Percentiles rank a stretch among this genome's conserved stretches.
phyloP scores from a whole-genome alignment of 2,329 filamentous ascomycete genomes.

The Teratosphaeria viscida region DNA sequence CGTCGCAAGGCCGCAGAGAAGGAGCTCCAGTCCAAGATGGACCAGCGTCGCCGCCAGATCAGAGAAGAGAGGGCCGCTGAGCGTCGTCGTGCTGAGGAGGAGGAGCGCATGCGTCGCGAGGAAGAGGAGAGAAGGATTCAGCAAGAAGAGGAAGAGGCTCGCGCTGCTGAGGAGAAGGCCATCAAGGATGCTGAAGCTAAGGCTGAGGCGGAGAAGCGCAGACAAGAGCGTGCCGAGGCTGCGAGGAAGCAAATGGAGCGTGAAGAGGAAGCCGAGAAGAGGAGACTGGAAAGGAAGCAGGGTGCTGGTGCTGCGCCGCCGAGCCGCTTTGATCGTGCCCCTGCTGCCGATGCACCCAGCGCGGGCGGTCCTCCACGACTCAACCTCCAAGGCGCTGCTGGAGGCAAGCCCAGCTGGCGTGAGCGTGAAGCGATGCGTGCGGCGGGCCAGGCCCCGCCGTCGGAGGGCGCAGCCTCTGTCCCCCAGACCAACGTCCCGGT shows the following conservation, averaged over 20 bases:
- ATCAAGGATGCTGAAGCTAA: slow-evolving; percentile 45
- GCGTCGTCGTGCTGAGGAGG: slow-evolving; percentile 74
- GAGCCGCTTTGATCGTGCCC: slow-evolving; percentile 29
- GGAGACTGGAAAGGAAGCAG: slow-evolving; percentile 53
- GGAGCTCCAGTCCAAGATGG: slow-evolving; percentile 87
- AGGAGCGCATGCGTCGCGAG: slow-evolving; percentile 65
- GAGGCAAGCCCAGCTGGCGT: slow-evolving; percentile 58
- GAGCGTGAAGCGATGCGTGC: slow-evolving; percentile 53
- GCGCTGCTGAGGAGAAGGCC: slow-evolving; percentile 69
- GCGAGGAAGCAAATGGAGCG: slow-evolving; percentile 36
- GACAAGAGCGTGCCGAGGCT: slow-evolving; percentile 39
- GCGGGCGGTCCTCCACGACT: slow-evolving; percentile 50
- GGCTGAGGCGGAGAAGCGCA: slow-evolving; percentile 55
- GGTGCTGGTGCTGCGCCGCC: slow-evolving; percentile 26
- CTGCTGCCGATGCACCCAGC: slow-evolving; percentile 30
- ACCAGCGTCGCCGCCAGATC: slow-evolving; percentile 75
- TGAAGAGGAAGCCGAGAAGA: slow-evolving; percentile 78
- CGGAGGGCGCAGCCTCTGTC: slow-evolving; percentile 12
- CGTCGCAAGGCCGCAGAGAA: slow-evolving; percentile 82
- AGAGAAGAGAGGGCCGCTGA: slow-evolving; percentile 74
- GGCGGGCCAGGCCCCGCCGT: slow-evolving; percentile 11
- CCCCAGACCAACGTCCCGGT: slow-evolving; percentile 25
- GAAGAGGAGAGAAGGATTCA: slow-evolving; percentile 71
- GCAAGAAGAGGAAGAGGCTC: slow-evolving; percentile 78
- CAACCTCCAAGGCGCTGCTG: slow-evolving; percentile 46